Evolutionary conservation across 805 yeast species (phyloP).

Genomic region (Wickerhamomyces xylosicus): DNA sequence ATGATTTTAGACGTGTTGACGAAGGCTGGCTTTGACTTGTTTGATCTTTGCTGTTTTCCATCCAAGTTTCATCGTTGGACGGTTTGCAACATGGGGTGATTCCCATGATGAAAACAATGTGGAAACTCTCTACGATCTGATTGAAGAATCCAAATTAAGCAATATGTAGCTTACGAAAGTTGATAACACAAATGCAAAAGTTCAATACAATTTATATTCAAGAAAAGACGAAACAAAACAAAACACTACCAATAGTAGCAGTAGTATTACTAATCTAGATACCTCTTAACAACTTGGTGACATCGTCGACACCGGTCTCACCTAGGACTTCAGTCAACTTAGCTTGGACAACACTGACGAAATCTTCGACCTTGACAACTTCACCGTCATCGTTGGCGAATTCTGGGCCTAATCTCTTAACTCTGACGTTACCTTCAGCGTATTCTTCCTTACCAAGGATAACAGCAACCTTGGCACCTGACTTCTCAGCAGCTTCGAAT

Average conservation of each 20-base stretch:
- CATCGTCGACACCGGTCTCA: conserved; percentile 48
- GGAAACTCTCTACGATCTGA: too few species aligned
- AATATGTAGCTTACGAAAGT: too few species aligned
- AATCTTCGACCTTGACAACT: conserved; percentile 49
- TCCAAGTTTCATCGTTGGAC: conserved; percentile 48
- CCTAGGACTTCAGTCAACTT: conserved; percentile 38
- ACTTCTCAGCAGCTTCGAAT: conserved; percentile 94
- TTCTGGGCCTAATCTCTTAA: conserved; percentile 84
- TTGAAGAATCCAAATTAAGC: too few species aligned
- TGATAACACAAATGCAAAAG: too few species aligned
- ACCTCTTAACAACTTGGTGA: conserved; percentile 52
- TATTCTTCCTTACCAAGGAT: conserved; percentile 94
- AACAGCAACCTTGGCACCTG: conserved; percentile 84
- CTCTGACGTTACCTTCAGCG: conserved; percentile 65
- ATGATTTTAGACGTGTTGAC: conserved; percentile 52
- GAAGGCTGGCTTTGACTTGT: conserved; percentile 43
- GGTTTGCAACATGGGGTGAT: too few species aligned
- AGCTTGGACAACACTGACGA: conserved; percentile 42
- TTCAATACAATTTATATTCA: too few species aligned
- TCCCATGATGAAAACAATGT: neutral
- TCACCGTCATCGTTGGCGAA: conserved; percentile 84
- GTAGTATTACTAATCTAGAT: conserved; percentile 25
- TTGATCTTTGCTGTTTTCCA: conserved; percentile 40
- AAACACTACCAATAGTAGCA: too few species aligned
- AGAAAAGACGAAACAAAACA: too few species aligned